Base-by-base conservation (phyloP, 2,329 filamentous ascomycete species). In the Didymella segeticola region DNA sequence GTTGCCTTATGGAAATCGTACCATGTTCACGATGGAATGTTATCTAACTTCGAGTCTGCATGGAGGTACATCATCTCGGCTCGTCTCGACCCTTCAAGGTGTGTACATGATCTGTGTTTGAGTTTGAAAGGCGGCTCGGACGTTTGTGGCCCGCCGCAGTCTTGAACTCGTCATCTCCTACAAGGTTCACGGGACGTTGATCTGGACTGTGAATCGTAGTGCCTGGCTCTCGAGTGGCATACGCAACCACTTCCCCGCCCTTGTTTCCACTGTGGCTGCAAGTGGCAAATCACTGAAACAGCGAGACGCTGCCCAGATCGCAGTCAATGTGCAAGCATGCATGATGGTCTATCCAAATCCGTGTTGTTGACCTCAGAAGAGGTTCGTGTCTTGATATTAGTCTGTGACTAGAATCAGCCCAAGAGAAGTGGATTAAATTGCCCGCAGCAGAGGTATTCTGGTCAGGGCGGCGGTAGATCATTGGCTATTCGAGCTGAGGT, bases 201-300 rank as follows among this genome's bases (percentile, higher is more conserved):
- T 20, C 41, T 51, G 33, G 27, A 30, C 22, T 30, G 20, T 23
- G 34, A 31, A 31, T 27, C 14, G 23, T 20, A 22, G n/a, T 20
- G 11, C 43, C 23, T 19, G 17, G 19, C 19, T 38, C 22, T 26
- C n/a, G n/a, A n/a, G n/a, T 26, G 39, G 12, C 33, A 49, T 19
- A 27, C n/a, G 27, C 34, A 43, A 22, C n/a, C 25, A 9, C 7
- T 31, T 17, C 19, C 25, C 20, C 33, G 33, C 23, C 10, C 14
- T 29, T 23, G 4, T 17, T 38, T 17, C 23, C 31, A 43, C 39
- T 15, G n/a, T 36, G 14, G 17, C 6, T 17, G 12, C 22, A 27
- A 27, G 33, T 39, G 46, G 45, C 39, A 20, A 46, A 45, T 22
- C 23, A 54, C n/a, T 54, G 51, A 48, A 54, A 49, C 39, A 8